A percentile compares a stretch with the other conserved stretches of the same genome.
Conservation (phyloP, 2,329 filamentous ascomycete species). For the Trichoderma sp. region DNA sequence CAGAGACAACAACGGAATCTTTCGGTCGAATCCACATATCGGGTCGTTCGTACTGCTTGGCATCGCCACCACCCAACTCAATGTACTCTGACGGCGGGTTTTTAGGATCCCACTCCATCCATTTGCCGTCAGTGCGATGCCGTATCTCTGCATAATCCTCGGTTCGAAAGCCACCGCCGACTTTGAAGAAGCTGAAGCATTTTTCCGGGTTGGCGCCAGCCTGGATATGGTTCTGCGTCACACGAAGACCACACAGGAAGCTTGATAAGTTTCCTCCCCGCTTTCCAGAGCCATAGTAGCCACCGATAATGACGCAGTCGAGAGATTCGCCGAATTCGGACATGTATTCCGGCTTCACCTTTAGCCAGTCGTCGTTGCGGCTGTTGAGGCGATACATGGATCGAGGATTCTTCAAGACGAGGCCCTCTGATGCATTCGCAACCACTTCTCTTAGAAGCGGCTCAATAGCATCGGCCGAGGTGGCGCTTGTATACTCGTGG, state of each 20-base stretch:
- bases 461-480: conserved; percentile 72
- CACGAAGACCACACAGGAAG: conserved; percentile 85
- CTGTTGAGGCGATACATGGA: conserved; percentile 86
- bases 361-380: conserved; percentile 95
- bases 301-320: conserved; percentile 86
- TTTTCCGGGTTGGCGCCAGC: conserved; percentile 66
- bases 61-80: conserved; percentile 75
- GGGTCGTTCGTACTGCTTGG: conserved; percentile 71
- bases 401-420: conserved; percentile 90
- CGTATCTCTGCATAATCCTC: conserved; percentile 82
- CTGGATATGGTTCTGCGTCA: conserved; percentile 67
- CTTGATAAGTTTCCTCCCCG: conserved; percentile 81
- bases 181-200: conserved; percentile 94
- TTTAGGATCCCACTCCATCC: conserved; percentile 79
- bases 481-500: conserved; percentile 69
- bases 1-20: conserved; percentile 83
- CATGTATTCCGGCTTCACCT: conserved; percentile 99
- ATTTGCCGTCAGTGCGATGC: conserved; percentile 87
- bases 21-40: conserved; percentile 92
- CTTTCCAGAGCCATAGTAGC: conserved; percentile 86
- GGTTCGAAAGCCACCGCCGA: conserved; percentile 87
- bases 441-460: conserved; percentile 78
- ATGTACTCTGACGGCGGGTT: conserved; percentile 77
- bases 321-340: conserved; percentile 90
- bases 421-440: conserved; percentile 81